Percentiles rank a stretch among this genome's conserved stretches.
These are phyloP conservation scores for Limonium bicolor DNA, from an alignment of 148 eudicot genomes.

Conservation along the genomic window DNA sequence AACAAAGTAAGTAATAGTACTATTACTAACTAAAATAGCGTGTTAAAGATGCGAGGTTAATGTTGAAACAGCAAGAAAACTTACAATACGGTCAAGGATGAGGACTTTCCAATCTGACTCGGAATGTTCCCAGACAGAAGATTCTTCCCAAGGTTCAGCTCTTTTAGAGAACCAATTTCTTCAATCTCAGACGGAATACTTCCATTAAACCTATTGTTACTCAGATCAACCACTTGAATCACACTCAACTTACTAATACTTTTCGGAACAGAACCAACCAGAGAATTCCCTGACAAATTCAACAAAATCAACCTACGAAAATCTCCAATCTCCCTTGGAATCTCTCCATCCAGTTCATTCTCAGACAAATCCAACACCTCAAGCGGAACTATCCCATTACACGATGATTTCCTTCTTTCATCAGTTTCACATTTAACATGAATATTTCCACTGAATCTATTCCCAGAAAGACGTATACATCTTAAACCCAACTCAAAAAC, in stretches of 20 bases:
- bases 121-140: conserved; percentile 46
- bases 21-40: not conserved
- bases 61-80: conserved; percentile 17
- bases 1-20: not conserved
- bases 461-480: conserved; percentile 34
- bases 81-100: conserved; percentile 59
- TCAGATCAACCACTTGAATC: conserved; percentile 42
- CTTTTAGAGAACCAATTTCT: conserved; percentile 30
- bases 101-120: conserved; percentile 45
- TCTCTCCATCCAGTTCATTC: conserved; percentile 45
- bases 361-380: conserved; percentile 47
- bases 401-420: conserved; percentile 15
- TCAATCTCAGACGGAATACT: conserved; percentile 54
- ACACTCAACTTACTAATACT: conserved; percentile 38
- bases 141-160: conserved; percentile 42
- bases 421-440: conserved; percentile 11
- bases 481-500: conserved; percentile 38
- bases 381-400: conserved; percentile 33
- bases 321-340: conserved; percentile 32
- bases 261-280: conserved; percentile 43
- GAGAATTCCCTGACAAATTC: conserved; percentile 45
- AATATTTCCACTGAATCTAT: conserved; percentile 39
- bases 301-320: conserved; percentile 34
- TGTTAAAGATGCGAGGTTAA: not conserved
- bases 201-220: conserved; percentile 51